These are phyloP conservation scores for Castanea mollissima DNA, from an alignment of 306 rosid genomes.

Conservation along the genomic window DNA sequence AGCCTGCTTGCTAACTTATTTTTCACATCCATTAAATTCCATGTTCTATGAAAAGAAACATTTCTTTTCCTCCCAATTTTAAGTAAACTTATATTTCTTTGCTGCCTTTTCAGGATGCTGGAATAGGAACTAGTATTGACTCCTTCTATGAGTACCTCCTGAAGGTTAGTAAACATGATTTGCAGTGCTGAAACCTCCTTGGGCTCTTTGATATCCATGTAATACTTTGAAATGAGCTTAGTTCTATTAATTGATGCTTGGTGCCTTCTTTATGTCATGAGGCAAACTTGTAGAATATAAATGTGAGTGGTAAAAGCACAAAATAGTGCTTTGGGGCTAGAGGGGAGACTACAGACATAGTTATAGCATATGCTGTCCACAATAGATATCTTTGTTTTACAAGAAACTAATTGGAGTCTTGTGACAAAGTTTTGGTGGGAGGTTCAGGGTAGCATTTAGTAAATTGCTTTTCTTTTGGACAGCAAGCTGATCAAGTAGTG, in stretches of 20 bases:
- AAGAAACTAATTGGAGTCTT: background rate
- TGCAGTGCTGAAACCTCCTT: conserved; percentile 23
- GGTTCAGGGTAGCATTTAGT: background rate
- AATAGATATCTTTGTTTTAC: background rate
- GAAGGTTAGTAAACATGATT: conserved; percentile 61
- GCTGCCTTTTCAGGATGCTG: conserved; percentile 79
- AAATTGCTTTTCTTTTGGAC: background rate
- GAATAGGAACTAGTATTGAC: conserved; percentile 97
- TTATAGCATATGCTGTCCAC: background rate
- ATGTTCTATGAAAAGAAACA: background rate
- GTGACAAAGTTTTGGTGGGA: background rate
- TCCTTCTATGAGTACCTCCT: conserved; percentile 93
- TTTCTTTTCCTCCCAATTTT: background rate
- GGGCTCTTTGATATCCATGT: background rate
- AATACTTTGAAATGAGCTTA: conserved; percentile 8
- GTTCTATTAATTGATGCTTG: background rate
- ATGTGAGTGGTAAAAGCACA: background rate
- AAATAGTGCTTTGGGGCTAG: background rate
- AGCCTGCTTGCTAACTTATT: background rate
- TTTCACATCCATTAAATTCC: background rate
- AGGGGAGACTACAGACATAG: background rate
- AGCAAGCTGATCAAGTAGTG: background rate
- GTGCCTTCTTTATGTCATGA: background rate
- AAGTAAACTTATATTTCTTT: conserved; percentile 24
- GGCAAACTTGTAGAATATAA: background rate